Evolutionary conservation across 768 basidiomycete genomes (phyloP), one percentile per base, ranked within the genome.

Genomic region (Lentinus tigrinus): DNA sequence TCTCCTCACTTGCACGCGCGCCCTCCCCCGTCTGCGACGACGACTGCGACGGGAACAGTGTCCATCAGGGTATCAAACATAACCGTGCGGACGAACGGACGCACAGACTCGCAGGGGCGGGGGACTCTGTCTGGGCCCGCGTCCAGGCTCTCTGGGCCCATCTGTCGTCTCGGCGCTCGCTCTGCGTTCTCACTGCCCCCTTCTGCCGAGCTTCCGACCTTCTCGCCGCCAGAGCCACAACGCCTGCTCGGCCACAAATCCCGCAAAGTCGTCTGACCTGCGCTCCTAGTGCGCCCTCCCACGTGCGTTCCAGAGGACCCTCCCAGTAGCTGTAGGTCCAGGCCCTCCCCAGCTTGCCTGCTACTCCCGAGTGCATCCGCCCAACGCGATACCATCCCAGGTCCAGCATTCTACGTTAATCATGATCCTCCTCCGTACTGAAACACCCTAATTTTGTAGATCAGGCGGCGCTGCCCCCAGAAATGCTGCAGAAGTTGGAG

Each of bases 151-250:
- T 46, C 43, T 24, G 14, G 43, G 43, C 21, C 6, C 6, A 11
- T 23, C 21, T 46, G 21, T 23, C 21, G 21, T 23, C 43, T 26
- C 43, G 23, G 21, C 43, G 43, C 21, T 6, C 23, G 49, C 34
- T 39, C 49, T 26, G n/a, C 19, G 16, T 47, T 49, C 31, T 27
- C 19, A 9, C 44, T 16, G 39, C 14, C 46, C 40, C 49, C 40
- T 44, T 26, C 23, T 39, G 38, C 36, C 50, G 50, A 24, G 16
- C 34, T 3, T 39, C 38, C 50, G 50, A 39, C 19, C 21, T 52
- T 52, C 50, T 38, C 47, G 19, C 7, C 47, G 54, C 54, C 54
- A 16, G 37, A 42, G 51, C 42, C 51, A 53, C 46, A 49, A 57
- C 49, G 19, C 34, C 47, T 26, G 23, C 34, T 39, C 24, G 13